phyloP scores from a whole-genome alignment of 2,329 filamentous ascomycete species.

The Monascus ruber region DNA sequence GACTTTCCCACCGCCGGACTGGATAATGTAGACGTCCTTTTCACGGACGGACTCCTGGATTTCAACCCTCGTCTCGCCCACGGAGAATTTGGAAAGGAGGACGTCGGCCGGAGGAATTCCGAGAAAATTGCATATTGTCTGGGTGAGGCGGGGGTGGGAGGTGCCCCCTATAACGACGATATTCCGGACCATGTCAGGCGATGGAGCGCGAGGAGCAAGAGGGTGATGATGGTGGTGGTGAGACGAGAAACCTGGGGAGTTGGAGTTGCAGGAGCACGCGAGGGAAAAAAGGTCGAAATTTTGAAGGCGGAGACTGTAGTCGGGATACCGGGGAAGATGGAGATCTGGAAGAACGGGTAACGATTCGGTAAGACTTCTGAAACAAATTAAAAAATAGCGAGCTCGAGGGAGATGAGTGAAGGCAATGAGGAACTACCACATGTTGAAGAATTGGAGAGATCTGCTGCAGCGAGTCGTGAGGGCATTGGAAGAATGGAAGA shows the following conservation, averaged over 20 bases:
- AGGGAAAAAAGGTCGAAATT: conserved; percentile 5
- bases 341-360: conserved; percentile 13
- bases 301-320: conserved; percentile 13
- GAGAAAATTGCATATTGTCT: conserved; percentile 77
- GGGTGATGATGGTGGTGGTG: conserved; percentile 2
- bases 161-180: conserved; percentile 88
- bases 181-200: conserved; percentile 68
- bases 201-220: conserved; percentile 3
- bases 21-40: conserved; percentile 98
- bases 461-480: not conserved
- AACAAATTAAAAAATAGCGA: conserved; percentile 2
- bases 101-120: conserved; percentile 77
- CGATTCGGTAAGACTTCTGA: conserved; percentile 1
- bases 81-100: conserved; percentile 81
- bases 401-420: conserved; percentile 7
- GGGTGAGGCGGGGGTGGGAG: conserved; percentile 78
- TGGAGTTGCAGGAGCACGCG: conserved; percentile 5
- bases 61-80: conserved; percentile 89
- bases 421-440: conserved; percentile 21
- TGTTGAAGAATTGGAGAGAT: conserved; percentile 15
- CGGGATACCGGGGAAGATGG: conserved; percentile 15
- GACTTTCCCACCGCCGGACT: conserved; percentile 81
- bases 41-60: conserved; percentile 93
- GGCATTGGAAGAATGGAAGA: conserved; percentile 1
- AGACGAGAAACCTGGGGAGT: not conserved